phyloP scores from a whole-genome alignment of 2,329 filamentous ascomycete genomes.

The Parastagonospora avenae region DNA sequence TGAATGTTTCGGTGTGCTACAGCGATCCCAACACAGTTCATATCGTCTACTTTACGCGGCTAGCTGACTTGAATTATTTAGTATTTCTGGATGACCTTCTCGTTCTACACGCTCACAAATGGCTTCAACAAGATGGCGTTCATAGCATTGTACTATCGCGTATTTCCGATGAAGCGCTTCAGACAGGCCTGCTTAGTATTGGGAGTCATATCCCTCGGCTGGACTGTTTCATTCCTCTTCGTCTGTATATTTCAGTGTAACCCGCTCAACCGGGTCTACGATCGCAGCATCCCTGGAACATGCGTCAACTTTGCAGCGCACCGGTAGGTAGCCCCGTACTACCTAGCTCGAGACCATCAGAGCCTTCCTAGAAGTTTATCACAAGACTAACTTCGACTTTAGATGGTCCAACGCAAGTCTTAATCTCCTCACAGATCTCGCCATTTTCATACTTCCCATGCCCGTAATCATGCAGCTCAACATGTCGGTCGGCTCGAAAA shows the following conservation, averaged over 20 bases:
- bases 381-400: neutral
- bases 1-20: neutral
- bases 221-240: conserved; percentile 22
- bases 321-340: conserved; percentile 15
- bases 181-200: conserved; percentile 18
- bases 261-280: conserved; percentile 18
- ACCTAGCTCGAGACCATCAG: too few relatives aligned
- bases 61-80: conserved; percentile 3
- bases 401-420: conserved; percentile 26
- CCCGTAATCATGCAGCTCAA: conserved; percentile 26
- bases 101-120: conserved; percentile 31
- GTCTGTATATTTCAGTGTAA: conserved; percentile 30
- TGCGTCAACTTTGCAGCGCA: conserved; percentile 28
- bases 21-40: neutral
- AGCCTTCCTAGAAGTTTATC: neutral
- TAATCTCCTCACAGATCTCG: conserved; percentile 26
- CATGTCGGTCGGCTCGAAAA: conserved; percentile 21
- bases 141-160: conserved; percentile 29
- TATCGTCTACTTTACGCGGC: neutral
- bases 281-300: conserved; percentile 19
- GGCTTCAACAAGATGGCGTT: conserved; percentile 35
- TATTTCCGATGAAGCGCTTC: conserved; percentile 26
- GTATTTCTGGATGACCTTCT: conserved; percentile 30
- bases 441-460: conserved; percentile 28
- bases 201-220: conserved; percentile 18